These are phyloP conservation scores for Neurospora sp. DNA, from an alignment of 495 filamentous ascomycete species.

Conservation along the genomic window DNA sequence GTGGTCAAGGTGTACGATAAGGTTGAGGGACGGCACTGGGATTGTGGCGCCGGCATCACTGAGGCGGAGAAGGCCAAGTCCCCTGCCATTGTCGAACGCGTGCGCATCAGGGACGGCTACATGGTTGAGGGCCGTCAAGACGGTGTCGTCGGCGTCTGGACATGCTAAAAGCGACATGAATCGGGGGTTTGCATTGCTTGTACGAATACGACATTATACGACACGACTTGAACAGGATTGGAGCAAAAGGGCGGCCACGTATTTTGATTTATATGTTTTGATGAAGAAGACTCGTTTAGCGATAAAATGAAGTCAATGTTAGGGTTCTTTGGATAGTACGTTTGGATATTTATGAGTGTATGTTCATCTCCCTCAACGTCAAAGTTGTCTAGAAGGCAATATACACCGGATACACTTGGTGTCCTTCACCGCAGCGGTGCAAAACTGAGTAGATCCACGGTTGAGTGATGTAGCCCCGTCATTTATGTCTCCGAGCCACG, in stretches of 20 bases:
- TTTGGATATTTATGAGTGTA: not conserved
- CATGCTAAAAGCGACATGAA: slow-evolving; percentile 45
- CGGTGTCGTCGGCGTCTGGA: slow-evolving; percentile 86
- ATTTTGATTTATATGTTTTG: not conserved
- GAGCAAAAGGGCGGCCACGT: not conserved
- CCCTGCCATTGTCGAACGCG: slow-evolving; percentile 69
- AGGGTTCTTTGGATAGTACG: not conserved
- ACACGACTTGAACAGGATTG: not conserved
- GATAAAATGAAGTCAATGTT: not conserved
- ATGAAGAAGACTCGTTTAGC: not conserved
- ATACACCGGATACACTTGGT: not conserved
- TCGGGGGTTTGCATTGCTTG: not conserved
- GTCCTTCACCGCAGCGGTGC: not conserved
- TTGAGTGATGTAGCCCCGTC: not conserved
- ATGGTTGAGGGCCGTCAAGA: slow-evolving; percentile 82
- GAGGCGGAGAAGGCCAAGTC: slow-evolving; percentile 50
- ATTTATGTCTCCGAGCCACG: not conserved
- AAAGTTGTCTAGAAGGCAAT: not conserved
- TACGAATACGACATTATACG: not conserved
- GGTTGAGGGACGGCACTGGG: slow-evolving; percentile 90
- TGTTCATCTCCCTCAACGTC: not conserved
- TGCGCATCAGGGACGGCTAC: slow-evolving; percentile 90
- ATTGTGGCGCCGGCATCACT: slow-evolving; percentile 75
- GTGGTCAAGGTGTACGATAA: slow-evolving; percentile 98
- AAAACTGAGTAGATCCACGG: not conserved